Conservation (phyloP, 345 rosid genomes). For the Heritiera littoralis region DNA sequence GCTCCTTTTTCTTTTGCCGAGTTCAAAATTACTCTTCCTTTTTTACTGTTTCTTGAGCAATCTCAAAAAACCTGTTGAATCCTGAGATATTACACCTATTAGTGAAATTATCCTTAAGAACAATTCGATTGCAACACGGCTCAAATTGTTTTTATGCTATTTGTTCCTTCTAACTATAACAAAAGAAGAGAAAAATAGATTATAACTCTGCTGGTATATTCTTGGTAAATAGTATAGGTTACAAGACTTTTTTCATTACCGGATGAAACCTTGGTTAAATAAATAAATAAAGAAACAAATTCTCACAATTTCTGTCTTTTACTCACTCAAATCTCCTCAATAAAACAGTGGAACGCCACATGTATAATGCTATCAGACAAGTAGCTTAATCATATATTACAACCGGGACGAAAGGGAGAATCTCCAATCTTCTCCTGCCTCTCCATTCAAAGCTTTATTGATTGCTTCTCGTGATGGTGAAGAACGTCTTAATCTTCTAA, state of each 20-base stretch:
- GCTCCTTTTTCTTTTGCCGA: too few species aligned
- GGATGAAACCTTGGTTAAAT: too few species aligned
- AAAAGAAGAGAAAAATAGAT: too few species aligned
- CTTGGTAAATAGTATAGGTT: neutral
- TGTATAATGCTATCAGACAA: neutral
- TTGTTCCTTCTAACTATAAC: too few species aligned
- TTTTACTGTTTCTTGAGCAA: too few species aligned
- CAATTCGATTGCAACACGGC: too few species aligned
- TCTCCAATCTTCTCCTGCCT: neutral
- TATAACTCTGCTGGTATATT: neutral
- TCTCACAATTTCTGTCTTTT: neutral
- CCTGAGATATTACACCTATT: too few species aligned
- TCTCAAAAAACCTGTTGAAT: too few species aligned
- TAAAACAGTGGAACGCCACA: neutral
- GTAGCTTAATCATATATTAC: neutral
- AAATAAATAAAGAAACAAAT: neutral
- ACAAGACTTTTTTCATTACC: neutral
- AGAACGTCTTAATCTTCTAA: constrained; percentile 42
- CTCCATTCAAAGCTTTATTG: neutral
- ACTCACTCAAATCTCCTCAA: neutral
- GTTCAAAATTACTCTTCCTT: too few species aligned
- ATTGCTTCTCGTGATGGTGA: neutral
- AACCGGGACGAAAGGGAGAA: neutral
- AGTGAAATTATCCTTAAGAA: too few species aligned
- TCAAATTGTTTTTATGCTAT: too few species aligned